Conservation (phyloP, 2,329 filamentous ascomycete species). For the Escovopsis sp. region DNA sequence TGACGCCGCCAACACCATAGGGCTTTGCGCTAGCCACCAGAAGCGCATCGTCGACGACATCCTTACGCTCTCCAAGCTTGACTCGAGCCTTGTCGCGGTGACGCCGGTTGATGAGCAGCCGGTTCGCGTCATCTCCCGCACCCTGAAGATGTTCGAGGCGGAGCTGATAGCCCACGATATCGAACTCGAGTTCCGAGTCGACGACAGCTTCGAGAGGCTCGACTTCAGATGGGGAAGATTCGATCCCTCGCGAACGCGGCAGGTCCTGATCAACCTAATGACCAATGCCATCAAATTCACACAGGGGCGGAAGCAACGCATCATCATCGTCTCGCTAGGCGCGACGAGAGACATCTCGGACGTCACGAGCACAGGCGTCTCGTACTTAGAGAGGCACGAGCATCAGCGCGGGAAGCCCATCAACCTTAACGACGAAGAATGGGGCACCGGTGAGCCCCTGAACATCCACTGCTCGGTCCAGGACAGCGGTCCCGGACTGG, state of each 20-base stretch:
- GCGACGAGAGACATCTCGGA: conserved; percentile 40
- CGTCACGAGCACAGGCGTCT: conserved; percentile 22
- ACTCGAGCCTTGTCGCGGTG: conserved; percentile 54
- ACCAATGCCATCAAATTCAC: conserved; percentile 53
- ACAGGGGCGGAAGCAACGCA: conserved; percentile 40
- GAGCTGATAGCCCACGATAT: conserved; percentile 61
- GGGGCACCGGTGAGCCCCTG: conserved; percentile 56
- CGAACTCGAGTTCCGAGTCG: conserved; percentile 51
- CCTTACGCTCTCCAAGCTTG: conserved; percentile 51
- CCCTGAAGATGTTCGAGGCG: conserved; percentile 65
- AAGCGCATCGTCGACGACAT: conserved; percentile 57
- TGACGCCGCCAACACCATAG: conserved; percentile 69
- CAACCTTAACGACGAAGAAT: conserved; percentile 39
- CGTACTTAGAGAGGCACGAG: conserved; percentile 32
- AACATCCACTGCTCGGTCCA: conserved; percentile 58
- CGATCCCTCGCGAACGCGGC: conserved; percentile 59
- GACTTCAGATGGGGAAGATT: conserved; percentile 57
- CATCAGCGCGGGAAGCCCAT: conserved; percentile 25
- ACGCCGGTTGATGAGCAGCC: conserved; percentile 57
- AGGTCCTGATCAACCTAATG: conserved; percentile 64
- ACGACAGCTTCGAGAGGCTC: conserved; percentile 49
- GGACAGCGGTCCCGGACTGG: conserved; percentile 55
- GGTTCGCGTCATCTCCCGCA: conserved; percentile 49
- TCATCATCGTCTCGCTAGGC: conserved; percentile 49
- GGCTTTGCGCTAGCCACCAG: conserved; percentile 64